These are phyloP conservation scores for Lindgomyces ingoldianus DNA, from an alignment of 495 filamentous ascomycete genomes.

Conservation along the genomic window DNA sequence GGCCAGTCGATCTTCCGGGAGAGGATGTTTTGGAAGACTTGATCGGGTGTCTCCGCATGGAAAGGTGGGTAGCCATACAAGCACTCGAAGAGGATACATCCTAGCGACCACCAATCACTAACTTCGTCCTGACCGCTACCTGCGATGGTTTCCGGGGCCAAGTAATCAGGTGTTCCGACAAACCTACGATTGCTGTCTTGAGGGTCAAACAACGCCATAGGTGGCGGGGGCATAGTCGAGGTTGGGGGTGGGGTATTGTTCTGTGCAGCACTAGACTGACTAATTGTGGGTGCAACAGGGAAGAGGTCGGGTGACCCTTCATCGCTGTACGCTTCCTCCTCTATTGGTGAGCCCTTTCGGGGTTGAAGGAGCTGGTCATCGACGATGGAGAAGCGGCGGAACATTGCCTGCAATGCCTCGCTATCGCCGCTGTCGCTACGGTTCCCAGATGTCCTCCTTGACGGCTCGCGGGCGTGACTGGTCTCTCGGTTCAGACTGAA, in stretches of 20 bases:
- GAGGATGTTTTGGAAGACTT: slow-evolving; percentile 96
- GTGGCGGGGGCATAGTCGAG: slow-evolving; percentile 78
- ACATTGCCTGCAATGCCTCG: slow-evolving; percentile 80
- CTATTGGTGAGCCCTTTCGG: slow-evolving; percentile 53
- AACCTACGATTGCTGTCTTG: slow-evolving; percentile 91
- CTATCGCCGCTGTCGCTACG: slow-evolving; percentile 91
- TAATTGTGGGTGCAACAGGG: slow-evolving; percentile 62
- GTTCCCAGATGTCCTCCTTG: slow-evolving; percentile 78
- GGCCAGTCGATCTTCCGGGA: slow-evolving; percentile 88
- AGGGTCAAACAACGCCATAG: slow-evolving; percentile 95
- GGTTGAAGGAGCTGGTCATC: slow-evolving; percentile 54
- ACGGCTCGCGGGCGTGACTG: slow-evolving; percentile 67
- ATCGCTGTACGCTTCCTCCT: slow-evolving; percentile 71
- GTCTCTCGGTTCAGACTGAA: slow-evolving; percentile 76
- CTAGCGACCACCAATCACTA: slow-evolving; percentile 99
- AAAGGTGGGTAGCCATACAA: slow-evolving; percentile 92
- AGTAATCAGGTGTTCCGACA: slow-evolving; percentile 95
- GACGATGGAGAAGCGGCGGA: slow-evolving; percentile 77
- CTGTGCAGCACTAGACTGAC: slow-evolving; percentile 32
- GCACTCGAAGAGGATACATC: slow-evolving; percentile 96
- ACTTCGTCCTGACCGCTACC: slow-evolving; percentile 94
- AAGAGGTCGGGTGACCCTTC: slow-evolving; percentile 69
- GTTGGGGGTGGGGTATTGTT: slow-evolving; percentile 67
- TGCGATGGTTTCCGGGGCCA: slow-evolving; percentile 95
- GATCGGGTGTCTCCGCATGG: slow-evolving; percentile 83